A percentile compares a stretch with the other conserved stretches of the same genome.
Evolutionary conservation across 2,329 filamentous ascomycete species (phyloP).

Genomic region (Bipolaris sorokiniana): DNA sequence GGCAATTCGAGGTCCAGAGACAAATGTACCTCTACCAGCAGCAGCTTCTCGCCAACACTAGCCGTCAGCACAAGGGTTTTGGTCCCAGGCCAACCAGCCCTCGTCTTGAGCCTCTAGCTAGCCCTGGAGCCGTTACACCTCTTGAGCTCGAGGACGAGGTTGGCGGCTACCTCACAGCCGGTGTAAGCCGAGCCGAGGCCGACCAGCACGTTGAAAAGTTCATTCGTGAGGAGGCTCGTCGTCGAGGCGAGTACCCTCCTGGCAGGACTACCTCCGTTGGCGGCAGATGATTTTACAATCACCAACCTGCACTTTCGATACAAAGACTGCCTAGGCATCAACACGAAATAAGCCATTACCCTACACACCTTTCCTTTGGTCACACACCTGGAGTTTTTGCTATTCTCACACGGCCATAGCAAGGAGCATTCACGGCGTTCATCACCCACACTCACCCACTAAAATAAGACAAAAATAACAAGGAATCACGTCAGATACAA

Average conservation of each 20-base stretch:
- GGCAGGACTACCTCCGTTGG: constrained; percentile 38
- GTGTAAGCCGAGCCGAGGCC: constrained; percentile 48
- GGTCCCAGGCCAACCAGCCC: constrained; percentile 54
- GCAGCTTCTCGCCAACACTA: constrained; percentile 48
- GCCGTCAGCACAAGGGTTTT: constrained; percentile 31
- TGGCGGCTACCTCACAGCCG: constrained; percentile 56
- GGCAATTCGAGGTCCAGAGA: constrained; percentile 57
- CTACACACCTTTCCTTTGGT: constrained; percentile 2
- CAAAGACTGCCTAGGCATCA: constrained; percentile 4
- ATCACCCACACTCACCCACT: constrained; percentile 27
- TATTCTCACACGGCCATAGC: constrained; percentile 10
- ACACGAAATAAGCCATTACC: constrained; percentile 1
- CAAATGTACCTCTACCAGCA: constrained; percentile 58
- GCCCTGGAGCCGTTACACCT: constrained; percentile 61
- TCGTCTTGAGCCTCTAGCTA: constrained; percentile 56
- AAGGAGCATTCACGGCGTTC: constrained; percentile 44
- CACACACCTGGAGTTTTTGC: constrained; percentile 19
- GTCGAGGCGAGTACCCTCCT: constrained; percentile 45
- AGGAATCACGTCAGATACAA: constrained; percentile 8
- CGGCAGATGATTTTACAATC: constrained; percentile 40
- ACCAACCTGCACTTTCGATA: constrained; percentile 12
- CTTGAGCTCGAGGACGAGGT: constrained; percentile 54
- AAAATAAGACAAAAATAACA: constrained; percentile 7
- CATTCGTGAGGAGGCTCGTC: constrained; percentile 53
- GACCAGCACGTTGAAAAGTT: constrained; percentile 54